Percentiles rank a stretch among this genome's conserved stretches.
Conservation (phyloP, 306 rosid species). For the Begonia fuchsioides region DNA sequence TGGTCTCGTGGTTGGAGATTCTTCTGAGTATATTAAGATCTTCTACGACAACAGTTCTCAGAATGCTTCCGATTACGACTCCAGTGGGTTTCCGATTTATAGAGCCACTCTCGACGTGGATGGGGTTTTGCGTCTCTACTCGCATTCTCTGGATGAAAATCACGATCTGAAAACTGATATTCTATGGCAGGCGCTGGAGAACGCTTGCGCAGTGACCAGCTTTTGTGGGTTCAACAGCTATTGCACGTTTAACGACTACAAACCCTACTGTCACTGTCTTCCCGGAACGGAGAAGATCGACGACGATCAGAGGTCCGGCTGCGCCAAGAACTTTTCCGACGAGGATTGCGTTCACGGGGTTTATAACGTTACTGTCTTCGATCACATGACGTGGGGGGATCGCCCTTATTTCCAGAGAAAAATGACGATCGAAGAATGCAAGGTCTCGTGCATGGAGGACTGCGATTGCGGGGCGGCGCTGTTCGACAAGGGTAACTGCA, state of each 20-base stretch:
- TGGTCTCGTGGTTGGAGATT: too few relatives aligned
- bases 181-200: neutral
- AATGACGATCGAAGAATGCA: neutral
- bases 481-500: neutral
- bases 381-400: neutral
- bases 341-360: neutral
- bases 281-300: conserved; percentile 4
- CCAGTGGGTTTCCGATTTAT: neutral
- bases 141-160: neutral
- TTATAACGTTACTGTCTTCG: neutral
- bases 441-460: conserved; percentile 5
- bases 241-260: neutral
- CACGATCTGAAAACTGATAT: neutral
- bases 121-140: conserved; percentile 9
- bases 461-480: conserved; percentile 8
- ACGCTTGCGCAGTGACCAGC: neutral
- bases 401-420: neutral
- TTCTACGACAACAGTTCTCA: too few relatives aligned
- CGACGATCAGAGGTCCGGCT: neutral
- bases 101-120: conserved; percentile 7
- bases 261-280: conserved; percentile 1
- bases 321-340: neutral
- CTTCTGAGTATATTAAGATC: too few relatives aligned
- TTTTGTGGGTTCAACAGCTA: conserved; percentile 13
- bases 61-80: too few relatives aligned